phyloP scores from a whole-genome alignment of 208 protist species.

The Acanthamoeba lenticulata region DNA sequence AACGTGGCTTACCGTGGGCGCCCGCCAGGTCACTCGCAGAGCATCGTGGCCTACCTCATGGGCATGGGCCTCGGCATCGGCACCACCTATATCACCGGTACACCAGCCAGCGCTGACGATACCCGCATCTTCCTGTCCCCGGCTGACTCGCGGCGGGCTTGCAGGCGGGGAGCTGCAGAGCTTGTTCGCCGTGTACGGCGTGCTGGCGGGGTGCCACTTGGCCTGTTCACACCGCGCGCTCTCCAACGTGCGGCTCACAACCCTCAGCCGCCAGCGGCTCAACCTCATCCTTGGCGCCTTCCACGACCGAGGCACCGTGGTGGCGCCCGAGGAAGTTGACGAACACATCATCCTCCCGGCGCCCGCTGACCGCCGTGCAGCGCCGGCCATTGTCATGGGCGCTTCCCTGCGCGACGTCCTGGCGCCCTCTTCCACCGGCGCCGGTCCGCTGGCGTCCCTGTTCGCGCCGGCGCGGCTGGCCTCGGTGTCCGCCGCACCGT shows the following conservation, averaged over 20 bases:
- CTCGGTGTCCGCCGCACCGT: too few relatives aligned
- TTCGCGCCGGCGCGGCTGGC: too few relatives aligned
- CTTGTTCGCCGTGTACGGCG: background rate
- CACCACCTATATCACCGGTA: slow-evolving; percentile 24
- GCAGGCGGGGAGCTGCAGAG: background rate
- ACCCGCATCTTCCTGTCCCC: background rate
- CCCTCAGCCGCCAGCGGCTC: slow-evolving; percentile 2
- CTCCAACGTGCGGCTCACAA: background rate
- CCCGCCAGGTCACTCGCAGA: slow-evolving; percentile 34
- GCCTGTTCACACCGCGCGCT: background rate
- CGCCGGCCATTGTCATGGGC: background rate
- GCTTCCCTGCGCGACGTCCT: background rate
- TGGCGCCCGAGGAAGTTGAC: background rate
- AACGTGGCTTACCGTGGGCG: too few relatives aligned
- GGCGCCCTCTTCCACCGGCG: background rate
- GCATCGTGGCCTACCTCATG: slow-evolving; percentile 36
- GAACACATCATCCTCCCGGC: background rate
- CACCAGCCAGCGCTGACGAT: too few relatives aligned
- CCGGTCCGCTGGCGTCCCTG: background rate
- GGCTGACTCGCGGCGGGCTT: too few relatives aligned
- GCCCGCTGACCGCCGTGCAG: background rate
- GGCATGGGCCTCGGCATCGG: slow-evolving; percentile 36
- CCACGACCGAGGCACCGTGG: background rate
- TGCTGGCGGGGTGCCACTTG: background rate
- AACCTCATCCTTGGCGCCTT: background rate